Evolutionary conservation across 1,284 basidiomycete species (phyloP).

Genomic region (Ganoderma lingzhi): DNA sequence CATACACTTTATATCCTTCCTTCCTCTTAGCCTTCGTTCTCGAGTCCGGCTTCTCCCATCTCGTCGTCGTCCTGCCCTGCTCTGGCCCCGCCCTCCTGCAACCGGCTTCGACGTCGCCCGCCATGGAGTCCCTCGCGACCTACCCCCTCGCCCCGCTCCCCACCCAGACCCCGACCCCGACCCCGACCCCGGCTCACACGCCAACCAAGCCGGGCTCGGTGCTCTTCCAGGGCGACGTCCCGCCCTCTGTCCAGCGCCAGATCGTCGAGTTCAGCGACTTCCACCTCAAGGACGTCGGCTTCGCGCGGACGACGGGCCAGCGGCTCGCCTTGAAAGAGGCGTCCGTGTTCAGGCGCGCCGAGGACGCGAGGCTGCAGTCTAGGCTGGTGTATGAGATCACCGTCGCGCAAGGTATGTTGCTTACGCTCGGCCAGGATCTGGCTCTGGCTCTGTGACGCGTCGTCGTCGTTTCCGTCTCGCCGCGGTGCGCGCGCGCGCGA

Average conservation of each 20-base stretch:
- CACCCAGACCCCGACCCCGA: background rate
- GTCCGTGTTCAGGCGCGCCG: conserved; percentile 16
- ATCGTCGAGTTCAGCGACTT: conserved; percentile 26
- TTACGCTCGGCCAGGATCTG: background rate
- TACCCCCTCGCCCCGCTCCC: background rate
- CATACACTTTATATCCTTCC: no score
- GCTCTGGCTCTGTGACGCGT: background rate
- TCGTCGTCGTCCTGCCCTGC: background rate
- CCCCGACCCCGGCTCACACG: background rate
- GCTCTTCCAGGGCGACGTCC: conserved; percentile 21
- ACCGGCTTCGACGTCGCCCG: background rate
- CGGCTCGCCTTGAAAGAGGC: conserved; percentile 19
- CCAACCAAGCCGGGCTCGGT: conserved; percentile 8
- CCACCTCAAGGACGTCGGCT: conserved; percentile 20
- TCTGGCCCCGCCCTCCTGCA: background rate
- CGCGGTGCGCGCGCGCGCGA: no score
- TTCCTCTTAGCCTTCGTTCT: no score
- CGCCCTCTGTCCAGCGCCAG: conserved; percentile 15
- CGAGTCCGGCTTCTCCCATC: background rate
- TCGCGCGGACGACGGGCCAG: conserved; percentile 19
- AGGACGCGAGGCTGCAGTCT: conserved; percentile 20
- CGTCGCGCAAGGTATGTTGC: conserved; percentile 19
- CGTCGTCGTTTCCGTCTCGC: background rate
- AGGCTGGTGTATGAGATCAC: conserved; percentile 19
- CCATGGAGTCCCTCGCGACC: conserved; percentile 1